Conservation (phyloP, 2,329 filamentous ascomycete genomes). For the Rutstroemia sp. region DNA sequence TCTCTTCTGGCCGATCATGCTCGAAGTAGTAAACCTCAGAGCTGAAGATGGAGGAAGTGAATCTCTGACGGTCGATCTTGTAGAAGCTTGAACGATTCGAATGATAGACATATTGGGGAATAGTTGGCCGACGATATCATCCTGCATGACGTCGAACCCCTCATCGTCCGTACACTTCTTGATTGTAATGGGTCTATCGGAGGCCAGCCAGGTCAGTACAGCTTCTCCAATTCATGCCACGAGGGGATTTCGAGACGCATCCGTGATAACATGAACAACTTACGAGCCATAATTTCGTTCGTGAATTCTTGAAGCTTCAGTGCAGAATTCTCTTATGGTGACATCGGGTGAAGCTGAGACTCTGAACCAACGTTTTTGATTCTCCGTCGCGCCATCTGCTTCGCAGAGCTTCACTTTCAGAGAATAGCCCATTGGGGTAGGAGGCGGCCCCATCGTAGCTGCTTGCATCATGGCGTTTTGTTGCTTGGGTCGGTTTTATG, state of each 20-base stretch:
- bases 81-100: constrained; percentile 25
- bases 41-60: constrained; percentile 29
- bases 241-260: neutral
- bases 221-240: neutral
- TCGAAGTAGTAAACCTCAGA: constrained; percentile 23
- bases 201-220: neutral
- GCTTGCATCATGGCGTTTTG: constrained; percentile 6
- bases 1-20: constrained; percentile 18
- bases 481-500: neutral
- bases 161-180: constrained; percentile 29
- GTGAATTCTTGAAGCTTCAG: constrained; percentile 25
- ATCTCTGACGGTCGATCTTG: constrained; percentile 21
- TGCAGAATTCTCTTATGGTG: constrained; percentile 27
- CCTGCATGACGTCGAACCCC: constrained; percentile 27
- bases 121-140: constrained; percentile 23
- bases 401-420: constrained; percentile 27
- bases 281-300: constrained; percentile 28
- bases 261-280: constrained; percentile 11
- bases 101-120: constrained; percentile 23
- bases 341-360: constrained; percentile 25
- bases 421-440: constrained; percentile 21
- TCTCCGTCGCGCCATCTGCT: constrained; percentile 13
- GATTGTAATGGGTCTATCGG: constrained; percentile 22
- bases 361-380: constrained; percentile 25
- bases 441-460: constrained; percentile 23